Conservation (phyloP, 495 filamentous ascomycete species). For the Daldinia childiae region DNA sequence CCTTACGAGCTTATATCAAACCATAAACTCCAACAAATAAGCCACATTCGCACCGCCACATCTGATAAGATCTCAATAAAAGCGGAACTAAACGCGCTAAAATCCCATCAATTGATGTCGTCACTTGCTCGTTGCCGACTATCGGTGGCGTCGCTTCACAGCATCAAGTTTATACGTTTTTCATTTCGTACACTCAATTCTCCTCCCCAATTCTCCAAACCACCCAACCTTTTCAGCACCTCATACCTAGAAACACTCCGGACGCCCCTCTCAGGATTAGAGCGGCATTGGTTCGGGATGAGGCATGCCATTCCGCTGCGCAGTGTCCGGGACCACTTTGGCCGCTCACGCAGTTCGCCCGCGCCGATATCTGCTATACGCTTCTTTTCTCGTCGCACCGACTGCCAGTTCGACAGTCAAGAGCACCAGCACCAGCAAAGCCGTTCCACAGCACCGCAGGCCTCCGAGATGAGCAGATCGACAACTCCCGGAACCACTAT, state of each 20-base stretch:
- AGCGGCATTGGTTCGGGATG: slow-evolving; percentile 30
- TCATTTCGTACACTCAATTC: not conserved
- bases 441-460: slow-evolving; percentile 26
- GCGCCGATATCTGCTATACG: slow-evolving; percentile 27
- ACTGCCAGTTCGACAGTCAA: not conserved
- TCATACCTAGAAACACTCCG: not conserved
- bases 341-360: slow-evolving; percentile 18
- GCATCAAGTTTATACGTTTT: not conserved
- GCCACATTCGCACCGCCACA: slow-evolving; percentile 22
- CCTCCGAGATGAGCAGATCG: slow-evolving; percentile 43
- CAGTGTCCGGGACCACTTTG: slow-evolving; percentile 22
- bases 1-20: too few relatives aligned
- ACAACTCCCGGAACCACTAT: slow-evolving; percentile 70
- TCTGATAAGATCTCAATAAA: slow-evolving; percentile 27
- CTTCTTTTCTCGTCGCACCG: slow-evolving; percentile 8
- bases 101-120: slow-evolving; percentile 29
- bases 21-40: not conserved
- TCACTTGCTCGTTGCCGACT: slow-evolving; percentile 17
- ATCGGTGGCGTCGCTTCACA: slow-evolving; percentile 11
- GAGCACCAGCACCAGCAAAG: not conserved
- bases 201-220: not conserved
- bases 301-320: slow-evolving; percentile 39
- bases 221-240: not conserved
- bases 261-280: slow-evolving; percentile 9
- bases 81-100: not conserved